A percentile compares a stretch with the other conserved stretches of the same genome.
phyloP scores from a whole-genome alignment of 2,329 filamentous ascomycete genomes.

The Trichophyton verrucosum region DNA sequence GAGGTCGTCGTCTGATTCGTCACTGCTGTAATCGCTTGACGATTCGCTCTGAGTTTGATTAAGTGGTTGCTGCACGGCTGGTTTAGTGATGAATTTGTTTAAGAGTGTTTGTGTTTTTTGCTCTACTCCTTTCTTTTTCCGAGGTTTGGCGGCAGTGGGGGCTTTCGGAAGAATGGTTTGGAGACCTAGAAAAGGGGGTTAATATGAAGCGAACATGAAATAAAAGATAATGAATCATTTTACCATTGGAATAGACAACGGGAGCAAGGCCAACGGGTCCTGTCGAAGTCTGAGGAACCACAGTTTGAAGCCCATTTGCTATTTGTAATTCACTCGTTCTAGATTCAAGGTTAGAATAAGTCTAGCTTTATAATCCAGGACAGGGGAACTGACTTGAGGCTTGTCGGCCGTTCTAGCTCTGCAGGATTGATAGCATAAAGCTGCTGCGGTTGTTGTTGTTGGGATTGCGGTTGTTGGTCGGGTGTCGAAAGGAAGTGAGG shows the following conservation, averaged over 20 bases:
- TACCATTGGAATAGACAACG: neutral
- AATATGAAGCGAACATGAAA: neutral
- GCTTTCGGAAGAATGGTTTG: conserved; percentile 7
- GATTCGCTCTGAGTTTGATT: conserved; percentile 9
- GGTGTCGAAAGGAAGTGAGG: conserved; percentile 26
- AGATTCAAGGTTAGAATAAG: neutral
- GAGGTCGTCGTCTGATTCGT: conserved; percentile 40
- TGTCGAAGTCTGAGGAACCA: neutral
- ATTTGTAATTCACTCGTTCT: conserved; percentile 2
- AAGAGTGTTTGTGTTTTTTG: conserved; percentile 8
- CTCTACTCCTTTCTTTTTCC: conserved; percentile 6
- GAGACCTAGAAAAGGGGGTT: neutral
- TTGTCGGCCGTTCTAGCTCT: conserved; percentile 10
- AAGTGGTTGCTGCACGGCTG: conserved; percentile 19
- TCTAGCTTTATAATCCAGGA: neutral
- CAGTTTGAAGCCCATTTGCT: neutral
- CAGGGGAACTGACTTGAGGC: conserved; percentile 4
- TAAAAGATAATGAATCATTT: neutral
- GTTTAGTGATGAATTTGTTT: conserved; percentile 19
- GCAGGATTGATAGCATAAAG: conserved; percentile 14
- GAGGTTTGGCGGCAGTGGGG: conserved; percentile 11
- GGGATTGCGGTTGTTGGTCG: conserved; percentile 5
- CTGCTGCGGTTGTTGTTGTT: neutral
- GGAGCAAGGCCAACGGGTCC: neutral
- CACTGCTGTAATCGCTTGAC: conserved; percentile 38